Conservation (phyloP, 2,329 filamentous ascomycete species). For the Arthrobotrys sinensis region DNA sequence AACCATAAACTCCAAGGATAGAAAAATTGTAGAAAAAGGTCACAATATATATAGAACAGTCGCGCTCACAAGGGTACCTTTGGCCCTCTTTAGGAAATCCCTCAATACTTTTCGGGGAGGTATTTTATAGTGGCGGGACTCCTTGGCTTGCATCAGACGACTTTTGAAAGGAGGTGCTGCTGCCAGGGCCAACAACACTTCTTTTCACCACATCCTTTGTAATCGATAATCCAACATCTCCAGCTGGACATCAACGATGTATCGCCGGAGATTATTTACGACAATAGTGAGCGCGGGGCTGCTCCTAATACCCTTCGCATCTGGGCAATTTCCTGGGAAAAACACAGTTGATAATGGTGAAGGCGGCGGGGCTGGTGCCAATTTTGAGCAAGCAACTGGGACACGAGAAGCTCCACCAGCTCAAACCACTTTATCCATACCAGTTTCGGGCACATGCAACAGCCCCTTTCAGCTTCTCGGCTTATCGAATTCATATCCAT, state of each 20-base stretch:
- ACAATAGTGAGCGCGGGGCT: constrained; percentile 38
- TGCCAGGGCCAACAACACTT: constrained; percentile 50
- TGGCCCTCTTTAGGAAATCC: constrained; percentile 34
- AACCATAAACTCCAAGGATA: constrained; percentile 25
- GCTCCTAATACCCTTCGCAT: constrained; percentile 30
- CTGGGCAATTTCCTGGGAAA: constrained; percentile 47
- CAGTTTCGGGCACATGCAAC: constrained; percentile 9
- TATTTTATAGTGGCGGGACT: constrained; percentile 37
- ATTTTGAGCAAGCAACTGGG: constrained; percentile 4
- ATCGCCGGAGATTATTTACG: constrained; percentile 47
- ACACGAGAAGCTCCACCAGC: constrained; percentile 19
- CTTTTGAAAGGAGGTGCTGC: constrained; percentile 21
- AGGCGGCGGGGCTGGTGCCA: background rate
- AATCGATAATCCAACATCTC: constrained; percentile 36
- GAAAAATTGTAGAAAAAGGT: constrained; percentile 10
- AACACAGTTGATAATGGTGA: constrained; percentile 29
- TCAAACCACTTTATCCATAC: constrained; percentile 8
- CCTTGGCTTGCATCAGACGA: constrained; percentile 50
- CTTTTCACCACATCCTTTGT: constrained; percentile 22
- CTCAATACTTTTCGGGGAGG: constrained; percentile 37
- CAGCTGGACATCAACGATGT: constrained; percentile 39
- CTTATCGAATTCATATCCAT: constrained; percentile 26
- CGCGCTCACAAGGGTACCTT: constrained; percentile 13
- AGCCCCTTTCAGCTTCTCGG: constrained; percentile 14
- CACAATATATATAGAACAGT: constrained; percentile 33